phyloP scores from a whole-genome alignment of 2,329 filamentous ascomycete genomes.

The Septoria linicola region DNA sequence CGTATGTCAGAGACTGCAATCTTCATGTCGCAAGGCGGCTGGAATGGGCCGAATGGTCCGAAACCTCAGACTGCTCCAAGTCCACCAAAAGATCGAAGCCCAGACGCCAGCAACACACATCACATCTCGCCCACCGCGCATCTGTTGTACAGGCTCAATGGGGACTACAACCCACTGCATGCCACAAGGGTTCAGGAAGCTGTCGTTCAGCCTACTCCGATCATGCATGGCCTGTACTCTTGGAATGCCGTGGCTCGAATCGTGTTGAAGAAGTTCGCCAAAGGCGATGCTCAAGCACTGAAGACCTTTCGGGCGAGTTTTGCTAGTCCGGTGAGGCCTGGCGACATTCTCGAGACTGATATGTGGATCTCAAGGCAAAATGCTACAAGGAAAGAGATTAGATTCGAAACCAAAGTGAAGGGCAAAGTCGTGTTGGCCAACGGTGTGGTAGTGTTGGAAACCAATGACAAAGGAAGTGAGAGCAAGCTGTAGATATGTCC shows the following conservation, averaged over 20 bases:
- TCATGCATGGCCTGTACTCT: conserved; percentile 84
- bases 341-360: conserved; percentile 74
- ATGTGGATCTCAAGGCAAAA: conserved; percentile 64
- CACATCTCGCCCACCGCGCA: conserved; percentile 62
- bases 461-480: neutral
- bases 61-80: neutral
- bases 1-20: conserved; percentile 69
- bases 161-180: conserved; percentile 92
- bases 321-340: conserved; percentile 76
- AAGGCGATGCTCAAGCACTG: conserved; percentile 72
- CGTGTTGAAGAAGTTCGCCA: conserved; percentile 68
- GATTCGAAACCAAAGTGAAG: conserved; percentile 9
- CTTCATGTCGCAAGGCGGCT: conserved; percentile 73
- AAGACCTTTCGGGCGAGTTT: conserved; percentile 86
- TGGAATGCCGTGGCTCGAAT: conserved; percentile 77
- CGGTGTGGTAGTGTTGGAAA: conserved; percentile 3
- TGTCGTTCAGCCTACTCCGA: conserved; percentile 76
- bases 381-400: conserved; percentile 50
- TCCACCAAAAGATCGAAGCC: neutral
- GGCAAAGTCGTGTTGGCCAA: conserved; percentile 17
- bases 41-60: conserved; percentile 78
- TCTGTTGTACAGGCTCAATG: conserved; percentile 76
- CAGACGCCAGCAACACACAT: neutral
- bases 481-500: conserved; percentile 6
- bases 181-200: conserved; percentile 73